Percentiles rank a stretch among this genome's conserved stretches.
Evolutionary conservation across 2,329 filamentous ascomycete genomes (phyloP).

Genomic region (Fusarium sp.): DNA sequence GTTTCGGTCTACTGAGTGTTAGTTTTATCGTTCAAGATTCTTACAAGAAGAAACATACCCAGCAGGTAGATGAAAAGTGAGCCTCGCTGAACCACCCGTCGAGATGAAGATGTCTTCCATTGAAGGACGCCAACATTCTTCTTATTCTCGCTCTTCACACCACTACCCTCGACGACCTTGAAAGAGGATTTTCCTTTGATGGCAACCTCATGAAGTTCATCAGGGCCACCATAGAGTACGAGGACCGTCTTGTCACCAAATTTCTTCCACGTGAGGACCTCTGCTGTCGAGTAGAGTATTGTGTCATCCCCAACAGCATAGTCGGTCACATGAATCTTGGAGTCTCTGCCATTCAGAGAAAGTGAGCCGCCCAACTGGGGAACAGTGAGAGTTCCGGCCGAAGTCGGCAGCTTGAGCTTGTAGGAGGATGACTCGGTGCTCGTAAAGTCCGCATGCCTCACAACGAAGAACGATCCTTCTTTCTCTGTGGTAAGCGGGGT

Average conservation of each 20-base stretch:
- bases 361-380: conserved; percentile 68
- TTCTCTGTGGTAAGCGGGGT: conserved; percentile 69
- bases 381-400: conserved; percentile 60
- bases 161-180: conserved; percentile 40
- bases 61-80: conserved; percentile 56
- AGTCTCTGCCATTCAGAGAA: conserved; percentile 70
- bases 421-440: conserved; percentile 68
- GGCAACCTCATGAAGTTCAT: conserved; percentile 72
- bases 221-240: conserved; percentile 71
- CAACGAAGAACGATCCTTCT: conserved; percentile 70
- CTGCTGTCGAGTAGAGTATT: conserved; percentile 75
- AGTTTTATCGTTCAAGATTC: neutral
- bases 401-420: conserved; percentile 70
- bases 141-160: conserved; percentile 38
- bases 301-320: conserved; percentile 70
- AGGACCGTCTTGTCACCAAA: conserved; percentile 68
- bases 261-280: conserved; percentile 76
- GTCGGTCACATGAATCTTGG: conserved; percentile 74
- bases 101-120: conserved; percentile 44
- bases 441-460: conserved; percentile 75
- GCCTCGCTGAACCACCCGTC: conserved; percentile 47
- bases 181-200: conserved; percentile 46
- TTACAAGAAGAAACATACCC: conserved; percentile 33
- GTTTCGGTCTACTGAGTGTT: conserved; percentile 63
- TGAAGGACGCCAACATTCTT: conserved; percentile 42